Base-by-base conservation (phyloP, 2,329 filamentous ascomycete genomes). In the Claviceps africana region DNA sequence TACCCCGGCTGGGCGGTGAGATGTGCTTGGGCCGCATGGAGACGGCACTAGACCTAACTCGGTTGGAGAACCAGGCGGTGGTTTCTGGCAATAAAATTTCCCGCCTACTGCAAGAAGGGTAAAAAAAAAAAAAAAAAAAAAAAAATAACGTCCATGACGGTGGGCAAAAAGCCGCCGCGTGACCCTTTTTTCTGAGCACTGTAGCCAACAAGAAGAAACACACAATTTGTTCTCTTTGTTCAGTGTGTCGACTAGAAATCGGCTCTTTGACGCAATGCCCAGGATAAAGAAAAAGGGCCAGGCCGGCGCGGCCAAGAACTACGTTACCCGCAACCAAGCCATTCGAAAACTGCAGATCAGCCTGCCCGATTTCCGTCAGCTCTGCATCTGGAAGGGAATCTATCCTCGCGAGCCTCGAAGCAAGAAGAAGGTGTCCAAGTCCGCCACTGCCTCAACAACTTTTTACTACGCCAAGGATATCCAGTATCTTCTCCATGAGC, bases 371-470 rank as follows among this genome's bases (percentile, higher is more conserved):
- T 98, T 98, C 73, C 85, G 93, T 72, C 86, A 95, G 73, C 79
- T 98, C 67, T 98, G 93, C 74, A 98, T 98, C 70, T 98, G 95
- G 85, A 97, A 97, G 76, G 93, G 90, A 62, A 97, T 98, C 68
- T 98, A 96, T 72, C 93, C 93, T 59, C 86, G 93, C 64, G 93
- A 98, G 75, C 93, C 93, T 57, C 82, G 93, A 65, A 95, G 86
- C 75, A 91, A 89, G 76, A 96, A 95, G 76, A 96, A 96, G 79
- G 93, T 87, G 43, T 88, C 86, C 65, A 95, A 94, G 71, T 88
- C 87, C 55, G 82, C 89, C 28, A 95, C 87, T 37, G 83, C 85
- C 56, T 90, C 86, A 52, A 97, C 91, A 30, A 98, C 93, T 56
- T 98, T 97, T 61, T 86, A 86, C 72, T 86, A 85, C 65, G 73